Conservation (phyloP, 1,284 basidiomycete species). For the Lentinula novae-zelandiae region DNA sequence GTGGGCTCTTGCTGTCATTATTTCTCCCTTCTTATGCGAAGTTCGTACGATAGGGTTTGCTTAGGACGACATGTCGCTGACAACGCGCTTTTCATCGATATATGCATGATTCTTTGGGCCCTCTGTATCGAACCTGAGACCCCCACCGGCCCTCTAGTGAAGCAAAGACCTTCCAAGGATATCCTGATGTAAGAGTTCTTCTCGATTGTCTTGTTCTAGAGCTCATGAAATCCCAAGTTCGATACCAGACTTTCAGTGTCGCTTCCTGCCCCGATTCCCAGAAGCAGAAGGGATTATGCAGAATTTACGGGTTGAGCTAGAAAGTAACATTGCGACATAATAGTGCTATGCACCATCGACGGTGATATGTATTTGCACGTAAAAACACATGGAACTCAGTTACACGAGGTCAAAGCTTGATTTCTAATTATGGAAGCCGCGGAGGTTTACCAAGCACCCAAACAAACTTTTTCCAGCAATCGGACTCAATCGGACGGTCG, state of each 20-base stretch:
- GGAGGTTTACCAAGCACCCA: no score
- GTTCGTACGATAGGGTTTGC: not conserved
- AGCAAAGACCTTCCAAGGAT: not conserved
- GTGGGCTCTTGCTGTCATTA: not conserved
- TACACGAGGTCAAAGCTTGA: no score
- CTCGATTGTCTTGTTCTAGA: not conserved
- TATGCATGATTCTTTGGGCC: slow-evolving; percentile 8
- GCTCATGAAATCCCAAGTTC: not conserved
- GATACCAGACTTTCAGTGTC: not conserved
- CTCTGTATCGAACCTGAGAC: slow-evolving; percentile 1
- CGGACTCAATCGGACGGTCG: no score
- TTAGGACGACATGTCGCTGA: slow-evolving; percentile 11
- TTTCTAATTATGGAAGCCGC: no score
- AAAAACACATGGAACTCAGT: no score
- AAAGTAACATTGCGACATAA: no score
- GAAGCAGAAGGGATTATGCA: not conserved
- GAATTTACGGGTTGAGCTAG: not conserved
- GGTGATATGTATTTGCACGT: no score
- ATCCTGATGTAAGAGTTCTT: not conserved
- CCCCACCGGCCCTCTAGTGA: not conserved
- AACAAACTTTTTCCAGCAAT: no score
- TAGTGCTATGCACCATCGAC: no score
- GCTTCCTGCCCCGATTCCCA: not conserved
- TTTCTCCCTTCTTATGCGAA: not conserved
- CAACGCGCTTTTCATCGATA: slow-evolving; percentile 7